Base-by-base conservation (phyloP, 805 yeast genomes). In the Metschnikowia orientalis region DNA sequence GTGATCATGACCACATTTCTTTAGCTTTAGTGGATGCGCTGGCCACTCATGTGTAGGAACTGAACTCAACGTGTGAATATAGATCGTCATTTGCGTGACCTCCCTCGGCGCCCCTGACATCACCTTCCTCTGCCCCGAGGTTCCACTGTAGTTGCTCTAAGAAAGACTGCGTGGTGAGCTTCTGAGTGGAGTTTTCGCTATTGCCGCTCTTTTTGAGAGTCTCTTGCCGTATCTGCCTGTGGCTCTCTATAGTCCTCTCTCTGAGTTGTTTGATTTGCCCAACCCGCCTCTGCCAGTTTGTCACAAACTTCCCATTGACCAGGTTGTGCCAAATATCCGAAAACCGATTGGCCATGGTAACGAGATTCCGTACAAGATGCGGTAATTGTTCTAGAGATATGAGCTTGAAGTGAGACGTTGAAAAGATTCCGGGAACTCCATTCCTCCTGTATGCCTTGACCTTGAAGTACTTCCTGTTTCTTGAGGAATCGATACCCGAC, bases 341-440 rank as follows among this genome's bases (percentile, higher is more conserved):
- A 56, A 85, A 82, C 39, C 77, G 80, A 42, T 75, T 73, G 3
- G 88, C 81, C 34, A 77, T 67, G 13, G 81, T 51, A 2, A 84
- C 76, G 40, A 81, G 57, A 40, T 80, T 81, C 29, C 95, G 67
- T 7, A 86, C 72, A 51, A 79, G 79, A 4, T 62, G 57, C 0
- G 94, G 71, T 29, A 88, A 57, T 19, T 76, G 72, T 26, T 66
- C 68, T 34, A 68, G 78, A 11, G 79, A 70, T 6, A 87, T 64
- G 15, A 87, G 63, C 57, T 86, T 86, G 56, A 80, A 73, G 48
- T 82, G 89, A 26, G 83, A 73, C 0, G 89, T 77, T 1, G 94
- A 79, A 48, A 84, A 77, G 6, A 84, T 67, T 3, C 82, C 87
- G 3, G 90, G 90, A 7, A 84, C 77, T 2, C 87, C 89, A 3